Evolutionary conservation across 805 yeast genomes (phyloP).

Genomic region (Dipodascopsis uninucleata): DNA sequence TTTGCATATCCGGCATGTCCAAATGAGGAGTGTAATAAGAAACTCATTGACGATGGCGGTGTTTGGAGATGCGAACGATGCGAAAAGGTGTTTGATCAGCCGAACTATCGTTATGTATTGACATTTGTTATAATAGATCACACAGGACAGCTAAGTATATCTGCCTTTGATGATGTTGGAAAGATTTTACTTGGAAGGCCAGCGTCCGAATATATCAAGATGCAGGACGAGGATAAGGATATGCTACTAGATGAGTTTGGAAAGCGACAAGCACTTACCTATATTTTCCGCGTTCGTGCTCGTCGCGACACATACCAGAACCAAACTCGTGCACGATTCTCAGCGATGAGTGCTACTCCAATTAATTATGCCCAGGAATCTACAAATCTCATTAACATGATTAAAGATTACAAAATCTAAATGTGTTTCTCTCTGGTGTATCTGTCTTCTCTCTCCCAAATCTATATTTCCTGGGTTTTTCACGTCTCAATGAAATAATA

Average conservation of each 20-base stretch:
- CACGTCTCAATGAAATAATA: too few species aligned
- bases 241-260: conserved; percentile 42
- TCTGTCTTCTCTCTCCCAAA: too few species aligned
- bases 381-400: conserved; percentile 22
- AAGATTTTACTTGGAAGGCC: conserved; percentile 61
- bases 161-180: conserved; percentile 84
- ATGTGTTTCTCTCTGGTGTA: conserved; percentile 2
- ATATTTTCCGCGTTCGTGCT: conserved; percentile 71
- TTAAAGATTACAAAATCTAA: conserved; percentile 20
- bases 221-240: conserved; percentile 34
- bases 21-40: conserved; percentile 72
- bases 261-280: conserved; percentile 62
- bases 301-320: conserved; percentile 82
- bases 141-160: conserved; percentile 81
- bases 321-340: conserved; percentile 68
- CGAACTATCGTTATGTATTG: conserved; percentile 75
- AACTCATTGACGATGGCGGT: conserved; percentile 66
- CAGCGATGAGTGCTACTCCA: conserved; percentile 48
- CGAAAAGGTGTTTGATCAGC: conserved; percentile 61
- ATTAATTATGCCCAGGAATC: conserved; percentile 35
- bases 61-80: conserved; percentile 95
- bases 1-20: conserved; percentile 89
- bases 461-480: background rate
- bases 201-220: conserved; percentile 52
- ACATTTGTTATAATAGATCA: conserved; percentile 73